Base-by-base conservation (phyloP, 2,329 filamentous ascomycete species). In the Neodidymelliopsis sp. region DNA sequence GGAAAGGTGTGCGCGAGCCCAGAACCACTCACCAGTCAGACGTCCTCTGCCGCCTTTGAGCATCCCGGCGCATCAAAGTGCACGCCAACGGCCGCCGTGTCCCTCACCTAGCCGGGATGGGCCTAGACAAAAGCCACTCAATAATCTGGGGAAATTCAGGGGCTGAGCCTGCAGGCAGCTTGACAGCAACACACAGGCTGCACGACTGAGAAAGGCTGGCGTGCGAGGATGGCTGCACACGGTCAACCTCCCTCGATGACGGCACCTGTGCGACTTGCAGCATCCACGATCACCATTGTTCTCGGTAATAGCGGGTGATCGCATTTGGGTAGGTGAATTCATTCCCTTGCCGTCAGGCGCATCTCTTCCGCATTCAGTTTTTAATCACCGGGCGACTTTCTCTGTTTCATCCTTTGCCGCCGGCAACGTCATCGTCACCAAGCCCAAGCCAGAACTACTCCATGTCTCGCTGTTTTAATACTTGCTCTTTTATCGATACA, bases 141-240 rank as follows among this genome's bases (percentile, higher is more conserved):
- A 68, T 69, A 67, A 68, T 55, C 62, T 59, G 67, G 69, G 69
- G 65, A 58, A 70, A 67, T 70, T 69, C 66, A 68, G 65, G 66
- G 67, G 65, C 53, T 38, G 48, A 45, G 53, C 44, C 49, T 61
- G 53, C 56, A 53, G 19, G 29, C 36, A 28, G 15, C 29, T 40
- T 28, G 35, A 35, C 29, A 29, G 36, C 34, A 35, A 44, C 35
- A 49, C 34, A 39, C 29, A 24, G 39, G 40, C 12, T 40, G 35
- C 29, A 43, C 40, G 24, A 13, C 47, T 29, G 28, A 29, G 23
- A 30, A 23, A 36, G 34, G 34, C 25, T 40, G 40, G 33, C 29
- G 27, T 49, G 54, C 54, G 49, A 52, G 29, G 39, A 36, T 27
- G 46, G 24, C 29, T 40, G 42, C 42, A 37, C 36, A 36, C 40